A percentile compares a stretch with the other conserved stretches of the same genome.
phyloP scores from a whole-genome alignment of 2,329 filamentous ascomycete genomes.

The Cladobotryum mycophilum region DNA sequence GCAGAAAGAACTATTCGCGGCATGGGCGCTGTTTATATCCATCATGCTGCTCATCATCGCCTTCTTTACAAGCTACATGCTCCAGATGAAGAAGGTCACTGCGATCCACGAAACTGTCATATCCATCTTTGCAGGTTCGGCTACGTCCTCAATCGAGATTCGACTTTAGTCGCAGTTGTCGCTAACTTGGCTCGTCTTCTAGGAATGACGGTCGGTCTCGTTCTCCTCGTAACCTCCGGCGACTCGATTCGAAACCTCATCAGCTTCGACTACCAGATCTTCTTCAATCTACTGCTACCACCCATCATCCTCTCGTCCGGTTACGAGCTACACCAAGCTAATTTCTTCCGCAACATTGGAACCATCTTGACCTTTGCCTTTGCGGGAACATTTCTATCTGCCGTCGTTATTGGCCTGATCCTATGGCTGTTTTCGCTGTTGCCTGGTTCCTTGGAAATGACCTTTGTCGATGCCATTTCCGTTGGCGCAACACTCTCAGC shows the following conservation, averaged over 20 bases:
- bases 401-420: conserved; percentile 84
- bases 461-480: conserved; percentile 91
- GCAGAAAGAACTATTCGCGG: conserved; percentile 89
- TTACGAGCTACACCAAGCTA: conserved; percentile 95
- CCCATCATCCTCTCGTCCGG: conserved; percentile 96
- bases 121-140: conserved; percentile 85
- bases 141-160: background rate
- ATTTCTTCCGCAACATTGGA: conserved; percentile 98
- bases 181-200: background rate
- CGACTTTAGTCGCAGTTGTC: background rate
- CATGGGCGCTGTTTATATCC: conserved; percentile 95
- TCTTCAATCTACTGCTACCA: conserved; percentile 97
- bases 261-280: conserved; percentile 98
- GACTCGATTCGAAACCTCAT: conserved; percentile 84
- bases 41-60: conserved; percentile 90
- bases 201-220: conserved; percentile 94
- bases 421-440: conserved; percentile 85
- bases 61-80: conserved; percentile 93
- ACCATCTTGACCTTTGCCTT: conserved; percentile 97
- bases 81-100: conserved; percentile 95
- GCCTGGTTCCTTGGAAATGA: conserved; percentile 76
- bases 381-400: conserved; percentile 93
- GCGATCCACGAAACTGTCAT: conserved; percentile 97
- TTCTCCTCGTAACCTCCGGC: conserved; percentile 74
- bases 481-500: conserved; percentile 94